Percentiles rank a stretch among this genome's conserved stretches.
These are phyloP conservation scores for Solanum neorickii DNA, from an alignment of 257 asterid genomes.

Conservation along the genomic window DNA sequence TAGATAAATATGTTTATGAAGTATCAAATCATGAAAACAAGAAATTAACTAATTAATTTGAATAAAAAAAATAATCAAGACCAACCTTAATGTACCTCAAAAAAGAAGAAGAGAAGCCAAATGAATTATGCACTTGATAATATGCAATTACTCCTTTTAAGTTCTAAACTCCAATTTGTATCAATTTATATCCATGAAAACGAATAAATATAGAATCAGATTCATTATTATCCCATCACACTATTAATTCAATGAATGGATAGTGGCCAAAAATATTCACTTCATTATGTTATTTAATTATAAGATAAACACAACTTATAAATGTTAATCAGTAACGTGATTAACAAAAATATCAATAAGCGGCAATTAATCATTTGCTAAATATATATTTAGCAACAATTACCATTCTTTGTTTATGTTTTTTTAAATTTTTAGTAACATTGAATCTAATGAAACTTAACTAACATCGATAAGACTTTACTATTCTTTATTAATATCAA, in stretches of 20 bases:
- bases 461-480: no score
- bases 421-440: no score
- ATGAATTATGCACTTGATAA: background rate
- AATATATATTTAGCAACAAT: no score
- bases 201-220: background rate
- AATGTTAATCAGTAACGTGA: background rate
- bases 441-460: no score
- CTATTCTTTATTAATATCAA: fast-evolving
- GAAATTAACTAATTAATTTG: background rate
- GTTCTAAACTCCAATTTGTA: background rate
- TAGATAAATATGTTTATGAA: background rate
- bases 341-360: no score
- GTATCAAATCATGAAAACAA: background rate
- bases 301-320: background rate
- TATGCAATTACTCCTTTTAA: background rate
- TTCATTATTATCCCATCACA: background rate
- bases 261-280: background rate
- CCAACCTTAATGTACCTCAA: background rate
- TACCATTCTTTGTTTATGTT: no score
- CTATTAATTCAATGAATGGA: background rate
- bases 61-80: background rate
- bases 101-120: background rate
- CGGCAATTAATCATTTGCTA: no score
- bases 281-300: background rate
- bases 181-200: background rate